These are phyloP conservation scores for Kalmusia sp. DNA, from an alignment of 2,329 filamentous ascomycete genomes.

Conservation along the genomic window DNA sequence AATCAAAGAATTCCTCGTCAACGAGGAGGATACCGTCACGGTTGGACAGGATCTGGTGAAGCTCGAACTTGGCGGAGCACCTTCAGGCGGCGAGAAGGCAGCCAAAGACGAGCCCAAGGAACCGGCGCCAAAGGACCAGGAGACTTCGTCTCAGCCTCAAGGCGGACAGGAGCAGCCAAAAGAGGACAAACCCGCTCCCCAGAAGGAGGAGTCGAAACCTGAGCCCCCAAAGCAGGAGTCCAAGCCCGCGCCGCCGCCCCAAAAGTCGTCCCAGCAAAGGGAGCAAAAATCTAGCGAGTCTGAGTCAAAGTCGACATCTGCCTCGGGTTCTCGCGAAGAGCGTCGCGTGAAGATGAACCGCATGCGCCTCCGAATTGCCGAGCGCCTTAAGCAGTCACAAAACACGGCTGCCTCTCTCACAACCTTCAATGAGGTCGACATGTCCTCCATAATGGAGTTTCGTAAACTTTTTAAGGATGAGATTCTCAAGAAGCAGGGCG, in stretches of 20 bases:
- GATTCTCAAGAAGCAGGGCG: conserved; percentile 90
- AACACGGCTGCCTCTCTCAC: conserved; percentile 97
- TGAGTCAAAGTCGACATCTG: conserved; percentile 40
- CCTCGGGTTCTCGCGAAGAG: conserved; percentile 81
- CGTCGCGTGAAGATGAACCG: conserved; percentile 99
- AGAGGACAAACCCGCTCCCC: conserved; percentile 34
- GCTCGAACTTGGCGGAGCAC: conserved; percentile 72
- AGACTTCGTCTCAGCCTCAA: conserved; percentile 62
- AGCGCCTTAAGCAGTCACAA: conserved; percentile 98
- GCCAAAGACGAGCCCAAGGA: conserved; percentile 66
- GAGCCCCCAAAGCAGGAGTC: conserved; percentile 48
- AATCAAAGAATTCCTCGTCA: conserved; percentile 89
- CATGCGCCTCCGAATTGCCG: conserved; percentile 96
- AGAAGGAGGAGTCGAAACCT: conserved; percentile 47
- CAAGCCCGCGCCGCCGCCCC: conserved; percentile 42
- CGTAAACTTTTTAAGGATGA: conserved; percentile 98
- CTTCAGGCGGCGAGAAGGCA: conserved; percentile 60
- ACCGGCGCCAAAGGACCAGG: conserved; percentile 62
- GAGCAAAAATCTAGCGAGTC: conserved; percentile 45
- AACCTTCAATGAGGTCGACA: conserved; percentile 99
- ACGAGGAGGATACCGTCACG: conserved; percentile 92
- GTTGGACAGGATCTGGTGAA: conserved; percentile 92
- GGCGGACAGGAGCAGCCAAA: conserved; percentile 56
- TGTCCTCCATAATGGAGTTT: conserved; percentile 97
- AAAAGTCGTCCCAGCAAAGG: conserved; percentile 33